Conservation (phyloP, 345 rosid species). For the Eucalyptus tenuipes region DNA sequence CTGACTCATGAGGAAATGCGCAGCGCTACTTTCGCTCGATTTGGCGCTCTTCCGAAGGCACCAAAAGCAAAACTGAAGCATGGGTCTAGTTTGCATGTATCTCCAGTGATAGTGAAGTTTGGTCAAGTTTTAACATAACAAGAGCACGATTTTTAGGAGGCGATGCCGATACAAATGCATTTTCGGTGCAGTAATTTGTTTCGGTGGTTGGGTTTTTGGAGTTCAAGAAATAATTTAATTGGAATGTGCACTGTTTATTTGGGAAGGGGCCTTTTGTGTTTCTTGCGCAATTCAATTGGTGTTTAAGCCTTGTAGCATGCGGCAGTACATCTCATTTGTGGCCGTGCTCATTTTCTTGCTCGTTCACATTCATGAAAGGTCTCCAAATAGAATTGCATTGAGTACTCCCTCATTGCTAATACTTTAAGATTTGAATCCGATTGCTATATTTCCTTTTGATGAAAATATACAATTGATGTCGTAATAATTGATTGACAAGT, state of each 20-base stretch:
- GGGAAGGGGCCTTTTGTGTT: neutral
- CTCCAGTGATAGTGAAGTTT: neutral
- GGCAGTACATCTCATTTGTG: neutral
- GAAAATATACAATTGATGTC: neutral
- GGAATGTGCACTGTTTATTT: neutral
- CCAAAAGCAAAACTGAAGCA: neutral
- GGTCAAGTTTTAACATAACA: neutral
- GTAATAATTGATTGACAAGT: neutral
- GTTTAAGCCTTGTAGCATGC: too few species aligned
- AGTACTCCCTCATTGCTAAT: neutral
- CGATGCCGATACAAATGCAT: neutral
- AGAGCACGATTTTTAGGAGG: neutral
- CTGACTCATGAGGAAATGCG: neutral
- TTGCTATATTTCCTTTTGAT: neutral
- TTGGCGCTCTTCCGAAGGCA: neutral
- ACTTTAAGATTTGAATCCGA: neutral
- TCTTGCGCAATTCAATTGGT: neutral
- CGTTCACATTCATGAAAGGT: neutral
- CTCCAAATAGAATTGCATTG: neutral
- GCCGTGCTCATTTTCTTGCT: neutral
- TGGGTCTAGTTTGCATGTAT: neutral
- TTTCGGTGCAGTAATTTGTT: neutral
- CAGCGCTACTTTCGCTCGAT: neutral
- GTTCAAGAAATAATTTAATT: neutral
- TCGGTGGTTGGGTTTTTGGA: neutral